Percentiles rank a stretch among this genome's conserved stretches.
phyloP scores from a whole-genome alignment of 148 eudicot species.

The Fagopyrum tataricum region DNA sequence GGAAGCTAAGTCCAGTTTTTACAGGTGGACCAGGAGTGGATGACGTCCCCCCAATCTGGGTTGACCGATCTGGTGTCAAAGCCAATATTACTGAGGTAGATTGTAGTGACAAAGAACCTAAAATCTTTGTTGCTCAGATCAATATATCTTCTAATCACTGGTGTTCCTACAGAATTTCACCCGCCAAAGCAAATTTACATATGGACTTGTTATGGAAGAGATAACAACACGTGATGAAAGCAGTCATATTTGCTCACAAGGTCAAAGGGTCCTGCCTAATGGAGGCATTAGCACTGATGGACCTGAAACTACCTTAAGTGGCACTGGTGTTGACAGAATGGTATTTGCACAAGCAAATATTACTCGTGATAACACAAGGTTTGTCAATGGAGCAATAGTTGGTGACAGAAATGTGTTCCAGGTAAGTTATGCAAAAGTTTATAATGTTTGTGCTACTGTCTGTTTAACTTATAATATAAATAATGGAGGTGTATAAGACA shows the following conservation, averaged over 20 bases:
- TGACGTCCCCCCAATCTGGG: constrained; percentile 97
- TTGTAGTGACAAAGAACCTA: background rate
- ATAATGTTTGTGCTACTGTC: background rate
- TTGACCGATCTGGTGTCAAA: constrained; percentile 81
- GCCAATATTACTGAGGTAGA: constrained; percentile 88
- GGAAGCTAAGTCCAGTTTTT: constrained; percentile 91
- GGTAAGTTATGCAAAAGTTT: constrained; percentile 32
- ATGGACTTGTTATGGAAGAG: constrained; percentile 94
- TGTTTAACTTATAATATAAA: background rate
- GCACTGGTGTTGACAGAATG: constrained; percentile 88
- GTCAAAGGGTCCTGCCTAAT: constrained; percentile 87
- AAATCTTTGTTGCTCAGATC: background rate
- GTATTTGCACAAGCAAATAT: constrained; percentile 89
- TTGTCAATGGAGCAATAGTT: constrained; percentile 90
- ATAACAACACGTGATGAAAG: constrained; percentile 86
- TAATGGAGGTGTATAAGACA: background rate
- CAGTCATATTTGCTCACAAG: constrained; percentile 64
- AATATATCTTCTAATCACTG: background rate
- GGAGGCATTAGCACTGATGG: constrained; percentile 97
- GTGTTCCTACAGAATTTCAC: constrained; percentile 54
- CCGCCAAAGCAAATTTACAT: constrained; percentile 90
- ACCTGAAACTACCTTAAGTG: constrained; percentile 97
- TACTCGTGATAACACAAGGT: constrained; percentile 88
- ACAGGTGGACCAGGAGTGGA: constrained; percentile 96
- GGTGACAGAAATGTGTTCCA: constrained; percentile 97